Evolutionary conservation across 345 rosid genomes (phyloP).

Genomic region (Melaleuca alternifolia): DNA sequence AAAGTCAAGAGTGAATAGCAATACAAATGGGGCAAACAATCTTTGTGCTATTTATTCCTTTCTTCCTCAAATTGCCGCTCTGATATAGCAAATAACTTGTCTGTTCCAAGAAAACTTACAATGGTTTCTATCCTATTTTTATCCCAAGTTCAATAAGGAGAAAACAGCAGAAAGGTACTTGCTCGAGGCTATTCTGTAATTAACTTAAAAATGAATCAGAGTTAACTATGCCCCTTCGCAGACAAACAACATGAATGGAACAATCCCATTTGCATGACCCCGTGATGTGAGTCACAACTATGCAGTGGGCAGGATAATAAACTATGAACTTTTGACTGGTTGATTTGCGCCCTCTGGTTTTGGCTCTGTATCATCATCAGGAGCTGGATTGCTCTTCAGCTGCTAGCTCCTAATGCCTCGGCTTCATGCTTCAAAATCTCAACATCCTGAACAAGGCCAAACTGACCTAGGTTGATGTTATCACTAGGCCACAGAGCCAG

Average conservation of each 20-base stretch:
- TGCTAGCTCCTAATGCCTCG: neutral
- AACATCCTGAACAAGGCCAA: neutral
- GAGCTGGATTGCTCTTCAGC: neutral
- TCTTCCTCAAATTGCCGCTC: neutral
- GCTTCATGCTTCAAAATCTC: neutral
- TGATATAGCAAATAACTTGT: neutral
- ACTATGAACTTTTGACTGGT: neutral
- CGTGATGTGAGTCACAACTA: neutral
- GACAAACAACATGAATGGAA: neutral
- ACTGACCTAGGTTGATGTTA: neutral
- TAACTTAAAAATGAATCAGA: neutral
- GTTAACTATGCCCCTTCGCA: neutral
- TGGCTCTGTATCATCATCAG: neutral
- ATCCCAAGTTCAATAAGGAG: neutral
- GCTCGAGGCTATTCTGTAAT: neutral
- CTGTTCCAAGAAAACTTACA: neutral
- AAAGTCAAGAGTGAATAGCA: neutral
- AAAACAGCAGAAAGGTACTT: neutral
- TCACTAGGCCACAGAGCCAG: slow-evolving; percentile 5
- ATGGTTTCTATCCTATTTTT: neutral
- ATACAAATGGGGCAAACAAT: neutral
- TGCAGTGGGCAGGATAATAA: neutral
- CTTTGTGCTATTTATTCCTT: neutral
- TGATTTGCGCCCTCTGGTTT: neutral
- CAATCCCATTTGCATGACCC: neutral